Evolutionary conservation across 2,329 filamentous ascomycete genomes (phyloP), one percentile per base, ranked within the genome.

Genomic region (Colletotrichum trifolii): DNA sequence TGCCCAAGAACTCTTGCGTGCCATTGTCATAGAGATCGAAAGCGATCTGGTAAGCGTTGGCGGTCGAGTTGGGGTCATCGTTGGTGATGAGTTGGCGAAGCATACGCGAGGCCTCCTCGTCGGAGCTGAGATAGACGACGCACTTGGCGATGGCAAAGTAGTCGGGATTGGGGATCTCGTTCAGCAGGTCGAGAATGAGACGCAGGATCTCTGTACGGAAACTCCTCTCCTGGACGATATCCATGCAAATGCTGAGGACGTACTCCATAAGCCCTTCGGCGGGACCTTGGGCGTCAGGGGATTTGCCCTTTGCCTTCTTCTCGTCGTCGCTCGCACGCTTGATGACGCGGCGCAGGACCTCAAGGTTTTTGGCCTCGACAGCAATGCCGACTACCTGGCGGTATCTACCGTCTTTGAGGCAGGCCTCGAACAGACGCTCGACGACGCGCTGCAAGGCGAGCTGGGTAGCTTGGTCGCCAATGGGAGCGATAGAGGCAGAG

Each of bases 11-110:
- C 75, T 98, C 96, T 73, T 99, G 96, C 0, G 96, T 98, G 70
- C 96, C 96, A 74, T 99, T 99, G 80, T 99, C 96, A 78, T 97
- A 98, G 6, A 99, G 85, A 73, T 99, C 96, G 73, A 99, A 99
- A 2, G 95, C 96, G 62, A 99, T 97, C 76, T 99, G 96, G 77
- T 98, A 99, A 15, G 96, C 96, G 54, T 93, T 91, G 17, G 94
- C 92, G 13, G 93, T 87, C 0, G 93, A 94, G 66, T 89, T 89
- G 54, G 89, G 85, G 70, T 97, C 92, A 6, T 89, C 92, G 69
- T 91, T 91, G 67, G 91, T 85, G 9, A 98, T 90, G 25, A 99
- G 85, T 70, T 93, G 90, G 55, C 87, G 87, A 46, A 99, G 87
- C 79, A 99, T 94, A 68, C 87, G 88, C 9, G 94, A 94, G 0